Percentiles rank a stretch among this genome's conserved stretches.
Conservation (phyloP, 768 basidiomycete species). For the Trametes meyenii region DNA sequence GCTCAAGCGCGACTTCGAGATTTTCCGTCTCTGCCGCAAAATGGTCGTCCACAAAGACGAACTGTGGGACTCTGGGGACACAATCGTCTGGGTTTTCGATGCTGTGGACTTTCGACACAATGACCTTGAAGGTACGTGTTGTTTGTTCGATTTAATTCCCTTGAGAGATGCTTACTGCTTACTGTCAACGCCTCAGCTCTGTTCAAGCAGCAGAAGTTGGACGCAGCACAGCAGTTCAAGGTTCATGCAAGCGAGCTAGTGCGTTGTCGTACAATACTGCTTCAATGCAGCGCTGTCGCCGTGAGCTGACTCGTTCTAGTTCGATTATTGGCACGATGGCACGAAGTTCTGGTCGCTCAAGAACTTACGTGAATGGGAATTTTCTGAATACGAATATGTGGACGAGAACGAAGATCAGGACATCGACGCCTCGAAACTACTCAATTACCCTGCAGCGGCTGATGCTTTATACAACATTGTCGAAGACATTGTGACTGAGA, state of each 20-base stretch:
- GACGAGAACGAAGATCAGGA: conserved; percentile 31
- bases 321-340: conserved; percentile 19
- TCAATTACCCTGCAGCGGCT: conserved; percentile 29
- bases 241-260: conserved; percentile 35
- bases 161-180: neutral
- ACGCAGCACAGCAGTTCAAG: conserved; percentile 31
- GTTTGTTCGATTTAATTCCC: no score
- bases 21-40: conserved; percentile 33
- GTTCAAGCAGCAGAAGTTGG: conserved; percentile 34
- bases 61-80: conserved; percentile 29
- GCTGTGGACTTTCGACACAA: conserved; percentile 30
- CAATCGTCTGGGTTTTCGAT: conserved; percentile 23
- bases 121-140: conserved; percentile 29
- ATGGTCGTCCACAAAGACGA: conserved; percentile 35
- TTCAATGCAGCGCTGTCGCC: neutral
- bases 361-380: neutral
- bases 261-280: neutral
- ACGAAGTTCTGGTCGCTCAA: conserved; percentile 8
- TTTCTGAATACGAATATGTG: conserved; percentile 21
- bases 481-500: conserved; percentile 26
- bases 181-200: conserved; percentile 22
- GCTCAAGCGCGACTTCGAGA: conserved; percentile 37
- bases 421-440: conserved; percentile 19
- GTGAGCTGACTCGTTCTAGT: neutral
- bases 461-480: conserved; percentile 12